phyloP scores from a whole-genome alignment of 1,284 basidiomycete species.

The Fomitiporia mediterranea region DNA sequence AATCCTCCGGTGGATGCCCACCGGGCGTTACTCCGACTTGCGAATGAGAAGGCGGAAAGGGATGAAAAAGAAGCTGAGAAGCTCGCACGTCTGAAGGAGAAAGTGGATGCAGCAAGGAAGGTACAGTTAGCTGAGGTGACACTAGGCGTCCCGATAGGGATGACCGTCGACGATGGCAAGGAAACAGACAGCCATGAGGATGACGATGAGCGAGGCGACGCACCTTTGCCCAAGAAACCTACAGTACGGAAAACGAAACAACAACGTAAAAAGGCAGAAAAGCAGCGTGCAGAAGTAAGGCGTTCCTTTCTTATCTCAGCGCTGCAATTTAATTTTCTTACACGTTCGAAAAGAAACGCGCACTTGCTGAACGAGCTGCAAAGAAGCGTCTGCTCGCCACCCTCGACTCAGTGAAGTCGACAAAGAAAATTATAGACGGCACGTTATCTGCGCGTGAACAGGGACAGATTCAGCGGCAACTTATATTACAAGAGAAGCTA shows the following conservation, averaged over 20 bases:
- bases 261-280: conserved; percentile 60
- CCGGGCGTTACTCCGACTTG: conserved; percentile 67
- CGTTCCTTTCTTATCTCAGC: background rate
- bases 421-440: conserved; percentile 44
- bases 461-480: conserved; percentile 38
- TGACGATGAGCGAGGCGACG: conserved; percentile 29
- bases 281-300: conserved; percentile 56
- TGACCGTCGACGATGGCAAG: conserved; percentile 50
- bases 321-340: too few species aligned
- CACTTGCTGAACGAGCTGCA: conserved; percentile 50
- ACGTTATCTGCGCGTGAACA: conserved; percentile 40
- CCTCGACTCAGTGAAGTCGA: conserved; percentile 47
- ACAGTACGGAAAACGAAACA: conserved; percentile 70
- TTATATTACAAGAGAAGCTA: conserved; percentile 39
- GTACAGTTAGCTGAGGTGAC: conserved; percentile 25
- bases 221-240: conserved; percentile 38
- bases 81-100: conserved; percentile 49
- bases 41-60: conserved; percentile 64
- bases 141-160: conserved; percentile 43
- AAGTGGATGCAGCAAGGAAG: conserved; percentile 49
- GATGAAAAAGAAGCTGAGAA: conserved; percentile 52
- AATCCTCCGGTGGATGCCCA: conserved; percentile 83
- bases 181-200: conserved; percentile 33
- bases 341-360: conserved; percentile 50
- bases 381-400: conserved; percentile 55